A percentile compares a stretch with the other conserved stretches of the same genome.
phyloP scores from a whole-genome alignment of 805 yeast genomes.

The Saturnispora saitoi region DNA sequence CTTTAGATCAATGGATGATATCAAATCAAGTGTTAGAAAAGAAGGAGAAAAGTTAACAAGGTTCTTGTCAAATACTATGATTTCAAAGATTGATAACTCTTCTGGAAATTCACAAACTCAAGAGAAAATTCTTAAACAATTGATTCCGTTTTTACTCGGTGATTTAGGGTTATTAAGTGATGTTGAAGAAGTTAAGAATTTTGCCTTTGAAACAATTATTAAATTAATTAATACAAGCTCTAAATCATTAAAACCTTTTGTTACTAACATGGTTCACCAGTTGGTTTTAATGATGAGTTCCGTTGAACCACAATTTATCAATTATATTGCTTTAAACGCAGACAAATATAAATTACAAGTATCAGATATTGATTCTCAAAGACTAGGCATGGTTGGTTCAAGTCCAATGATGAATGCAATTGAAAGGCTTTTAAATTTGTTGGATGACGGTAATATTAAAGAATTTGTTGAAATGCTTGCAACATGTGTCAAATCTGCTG shows the following conservation, averaged over 20 bases:
- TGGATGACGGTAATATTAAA: constrained; percentile 44
- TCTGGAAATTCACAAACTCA: constrained; percentile 31
- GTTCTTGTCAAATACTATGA: constrained; percentile 53
- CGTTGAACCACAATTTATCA: constrained; percentile 83
- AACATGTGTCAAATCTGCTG: constrained; percentile 53
- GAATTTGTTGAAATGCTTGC: constrained; percentile 43
- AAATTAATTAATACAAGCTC: constrained; percentile 62
- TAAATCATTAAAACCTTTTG: constrained; percentile 50
- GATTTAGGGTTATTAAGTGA: constrained; percentile 72
- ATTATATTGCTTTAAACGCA: constrained; percentile 80
- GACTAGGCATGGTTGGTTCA: constrained; percentile 61
- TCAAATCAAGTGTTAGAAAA: constrained; percentile 82
- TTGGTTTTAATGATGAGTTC: constrained; percentile 70
- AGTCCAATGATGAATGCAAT: constrained; percentile 89
- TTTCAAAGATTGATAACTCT: constrained; percentile 45
- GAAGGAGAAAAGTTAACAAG: constrained; percentile 69
- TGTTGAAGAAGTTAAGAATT: constrained; percentile 73
- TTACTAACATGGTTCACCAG: constrained; percentile 60
- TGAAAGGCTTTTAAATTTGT: constrained; percentile 54
- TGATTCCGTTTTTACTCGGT: constrained; percentile 77
- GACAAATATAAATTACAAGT: constrained; percentile 71
- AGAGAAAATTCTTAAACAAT: constrained; percentile 38
- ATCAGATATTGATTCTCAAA: constrained; percentile 65
- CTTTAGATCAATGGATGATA: constrained; percentile 86
- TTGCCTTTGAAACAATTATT: constrained; percentile 68